Evolutionary conservation across 441 rosid species (phyloP), one percentile per base, ranked within the genome.

Genomic region (Arabidopsis hybrid): DNA sequence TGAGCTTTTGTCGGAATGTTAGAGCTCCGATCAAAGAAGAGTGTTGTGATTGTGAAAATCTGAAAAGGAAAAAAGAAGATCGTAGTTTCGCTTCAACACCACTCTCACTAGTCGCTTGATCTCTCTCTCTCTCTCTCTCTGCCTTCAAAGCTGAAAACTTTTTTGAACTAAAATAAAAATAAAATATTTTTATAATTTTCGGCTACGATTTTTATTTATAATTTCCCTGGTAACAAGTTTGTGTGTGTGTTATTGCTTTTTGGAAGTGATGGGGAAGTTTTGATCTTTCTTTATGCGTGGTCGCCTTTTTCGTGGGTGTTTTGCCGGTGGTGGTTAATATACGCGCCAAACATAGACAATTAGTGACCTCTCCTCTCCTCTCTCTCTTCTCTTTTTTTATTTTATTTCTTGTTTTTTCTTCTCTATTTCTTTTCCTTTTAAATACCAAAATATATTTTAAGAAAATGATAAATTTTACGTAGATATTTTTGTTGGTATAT

Each of bases 311-410:
- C 55, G 72, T 77, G 83, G 66, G 78, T 51, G 73, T 67, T 63
- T 59, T 60, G 73, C 53, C 76, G 70, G 78, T 72, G 85, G 74
- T 79, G 79, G 92, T 77, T 83, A 85, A 75, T 78, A 70, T 83
- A 88, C 91, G 91, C 92, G 92, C 95, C 95, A 88, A 86, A 85
- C 69, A 62, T 43, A 67, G 61, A 67, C 59, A 14, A 72, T 53
- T 32, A 70, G 38, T 69, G 18, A 14, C 26, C 26, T 21, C 26
- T 21, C 26, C 26, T 21, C 26, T 21, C 67, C 32, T 31, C 32
- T 31, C 34, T 34, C 49, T 38, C 35, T 47, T 34, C 16, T 6
- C 32, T 51, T 36, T 35, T 35, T 35, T 59, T 59, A 3, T 35
- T 14, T 46, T n/a, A 10, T 5, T 2, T 47, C 9, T 13, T 29